Base-by-base conservation (phyloP, 306 rosid species). In the Castanea crenata region DNA sequence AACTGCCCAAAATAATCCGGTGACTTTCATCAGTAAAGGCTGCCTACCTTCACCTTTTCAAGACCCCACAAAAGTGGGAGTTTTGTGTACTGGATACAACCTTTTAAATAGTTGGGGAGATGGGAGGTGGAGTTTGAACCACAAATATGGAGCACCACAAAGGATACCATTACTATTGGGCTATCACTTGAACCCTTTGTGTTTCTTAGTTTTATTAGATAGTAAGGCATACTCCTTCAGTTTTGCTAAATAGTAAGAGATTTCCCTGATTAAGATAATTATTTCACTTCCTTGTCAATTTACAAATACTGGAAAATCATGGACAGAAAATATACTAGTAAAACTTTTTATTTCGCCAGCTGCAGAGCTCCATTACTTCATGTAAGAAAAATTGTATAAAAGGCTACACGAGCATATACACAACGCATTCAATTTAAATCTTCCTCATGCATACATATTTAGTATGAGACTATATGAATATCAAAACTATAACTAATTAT, bases 401-500 rank as follows among this genome's bases (percentile, higher is more conserved):
- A 27, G 4, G 44, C 16, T 15, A 64, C 6, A 32, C 5, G 18
- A 65, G 34, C 14, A 11, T 23, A 21, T 19, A 67, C 71, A 67
- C 10, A 14, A 34, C 2, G 51, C 71, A 67, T 34, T 21, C 19
- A 44, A 67, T 34, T 18, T 21, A 8, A 23, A 67, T 4, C 71
- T 32, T 64, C 49, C 49, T 67, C n/a, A 18, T 16, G 4, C 35
- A 54, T 27, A 31, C 55, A 16, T 52, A 52, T 25, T 38, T 21
- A 72, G 20, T 62, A 34, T 69, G n/a, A 73, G 73, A 73, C 38
- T 9, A 74, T 31, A 35, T 1, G 63, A 58, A 57, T 55, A 70
- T n/a, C 15, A 76, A 58, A 73, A 63, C 71, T 79, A 8, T 75
- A 68, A 57, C 49, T 67, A 46, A 18, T 16, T 75, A 75, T 54